Evolutionary conservation across 345 rosid species (phyloP), one percentile per base, ranked within the genome.

Genomic region (Syzygium aqueum): DNA sequence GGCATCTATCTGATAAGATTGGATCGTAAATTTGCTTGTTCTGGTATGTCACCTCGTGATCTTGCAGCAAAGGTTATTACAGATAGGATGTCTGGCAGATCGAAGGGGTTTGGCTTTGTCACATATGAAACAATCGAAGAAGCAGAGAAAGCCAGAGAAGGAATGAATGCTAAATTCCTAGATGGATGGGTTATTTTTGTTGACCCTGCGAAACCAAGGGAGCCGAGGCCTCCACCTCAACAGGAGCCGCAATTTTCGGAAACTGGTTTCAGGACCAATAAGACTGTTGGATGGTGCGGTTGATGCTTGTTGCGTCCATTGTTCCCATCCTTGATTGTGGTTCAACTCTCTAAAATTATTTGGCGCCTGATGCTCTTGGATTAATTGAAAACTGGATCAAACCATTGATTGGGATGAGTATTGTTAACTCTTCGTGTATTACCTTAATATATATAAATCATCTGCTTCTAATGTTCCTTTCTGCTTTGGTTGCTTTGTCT

Each of bases 161-260:
- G 90, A 46, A 94, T 95, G 99, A 97, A 97, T 87, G 98, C 98
- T 22, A 95, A 95, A 91, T 95, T 90, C 87, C 91, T 97, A 88
- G 98, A 97, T 51, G 99, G 99, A 80, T 97, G 99, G 99, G 98
- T 95, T 25, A 95, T 97, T 52, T 97, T 97, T 86, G 97, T 97
- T 15, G 98, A 97, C 88, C 98, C 98, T 86, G 98, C 98, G 28
- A 95, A 89, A 89, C 97, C 96, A 67, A 92, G 95, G 90, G 96
- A 93, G 91, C 87, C 85, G 22, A 89, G 94, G 90, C 92, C 90
- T 50, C 95, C 91, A 8, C 90, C 92, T 17, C 88, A 87, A 17
- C 90, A 87, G 5, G 91, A 88, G n/a, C 84, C 86, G 3, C 91
- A 77, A 50, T 53, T 93, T 51, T 89, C 93, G n/a, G 95, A 89